Evolutionary conservation across 2,329 filamentous ascomycete genomes (phyloP), one percentile per base, ranked within the genome.

Genomic region (Colletotrichum noveboracense): DNA sequence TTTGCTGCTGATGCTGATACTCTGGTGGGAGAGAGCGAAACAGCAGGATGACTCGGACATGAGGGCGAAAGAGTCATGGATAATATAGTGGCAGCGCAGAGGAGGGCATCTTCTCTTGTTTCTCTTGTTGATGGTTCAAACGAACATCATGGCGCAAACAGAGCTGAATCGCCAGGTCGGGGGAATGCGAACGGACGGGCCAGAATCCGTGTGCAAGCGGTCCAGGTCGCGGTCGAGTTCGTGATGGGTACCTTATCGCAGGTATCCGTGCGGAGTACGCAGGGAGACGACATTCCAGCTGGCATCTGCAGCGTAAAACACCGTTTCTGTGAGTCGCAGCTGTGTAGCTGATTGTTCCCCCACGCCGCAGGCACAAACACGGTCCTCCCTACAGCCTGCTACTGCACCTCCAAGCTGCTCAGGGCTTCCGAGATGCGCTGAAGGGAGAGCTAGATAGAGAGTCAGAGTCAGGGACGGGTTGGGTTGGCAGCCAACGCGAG

Each of bases 201-300:
- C 34, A 67, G 72, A 56, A 56, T 62, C 72, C 26, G 52, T 43
- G 71, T 70, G 66, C 60, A 66, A 58, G 60, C 71, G 71, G 66
- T 66, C 34, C 21, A 70, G 66, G 66, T 74, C 60, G 56, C 38
- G 71, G 66, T 61, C 48, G 28, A 70, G 66, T 60, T 74, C 60
- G 56, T 32, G 56, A 72, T 58, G 18, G 24, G 55, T 30, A 28
- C 21, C 43, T 48, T 48, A 16, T n/a, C 52, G 26, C 26, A 66
- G 38, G 65, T 52, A 56, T 32, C 28, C 16, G 48, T 68, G 72
- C 38, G 69, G 43, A 75, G 70, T 68, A 75, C 38, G 70, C 56
- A 75, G 70, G 73, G 73, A 73, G 73, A 21, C 55, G 36, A 14
- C 73, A 75, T 75, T 75, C 73, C 73, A 72, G 73, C 9, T 21